Percentiles rank a stretch among this genome's conserved stretches.
These are phyloP conservation scores for Selaginella tamariscina DNA, from an alignment of 75 land plant species.

Conservation along the genomic window DNA sequence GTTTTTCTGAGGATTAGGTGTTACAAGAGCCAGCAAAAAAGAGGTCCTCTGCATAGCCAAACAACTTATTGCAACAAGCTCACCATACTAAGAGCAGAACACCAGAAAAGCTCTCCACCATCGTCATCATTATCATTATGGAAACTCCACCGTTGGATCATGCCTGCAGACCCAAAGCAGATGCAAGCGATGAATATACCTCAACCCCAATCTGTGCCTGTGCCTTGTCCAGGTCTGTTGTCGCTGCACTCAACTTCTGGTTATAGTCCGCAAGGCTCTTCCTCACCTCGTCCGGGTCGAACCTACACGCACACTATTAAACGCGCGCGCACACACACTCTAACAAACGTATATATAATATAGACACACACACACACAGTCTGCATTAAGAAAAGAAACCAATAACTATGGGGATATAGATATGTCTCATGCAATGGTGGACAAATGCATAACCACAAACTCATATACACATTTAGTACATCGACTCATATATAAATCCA, in stretches of 20 bases:
- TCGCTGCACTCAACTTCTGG: slow-evolving; percentile 60
- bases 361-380: no score
- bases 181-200: slow-evolving; percentile 56
- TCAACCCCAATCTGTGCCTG: slow-evolving; percentile 94
- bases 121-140: neutral
- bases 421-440: no score
- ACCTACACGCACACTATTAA: no score
- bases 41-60: neutral
- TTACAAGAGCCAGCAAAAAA: neutral
- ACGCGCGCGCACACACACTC: no score
- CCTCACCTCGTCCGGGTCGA: slow-evolving; percentile 57
- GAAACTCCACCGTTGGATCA: neutral
- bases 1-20: no score
- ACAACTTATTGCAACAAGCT: neutral
- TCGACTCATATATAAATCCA: no score
- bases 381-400: no score
- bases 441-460: no score
- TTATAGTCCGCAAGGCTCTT: slow-evolving; percentile 66
- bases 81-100: neutral
- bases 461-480: no score
- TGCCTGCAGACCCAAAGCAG: slow-evolving; percentile 35
- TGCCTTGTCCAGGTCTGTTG: slow-evolving; percentile 84
- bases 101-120: neutral
- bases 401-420: no score
- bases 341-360: no score